Evolutionary conservation across 495 filamentous ascomycete genomes (phyloP).

Genomic region (Lasiosphaeriaceae sp.): DNA sequence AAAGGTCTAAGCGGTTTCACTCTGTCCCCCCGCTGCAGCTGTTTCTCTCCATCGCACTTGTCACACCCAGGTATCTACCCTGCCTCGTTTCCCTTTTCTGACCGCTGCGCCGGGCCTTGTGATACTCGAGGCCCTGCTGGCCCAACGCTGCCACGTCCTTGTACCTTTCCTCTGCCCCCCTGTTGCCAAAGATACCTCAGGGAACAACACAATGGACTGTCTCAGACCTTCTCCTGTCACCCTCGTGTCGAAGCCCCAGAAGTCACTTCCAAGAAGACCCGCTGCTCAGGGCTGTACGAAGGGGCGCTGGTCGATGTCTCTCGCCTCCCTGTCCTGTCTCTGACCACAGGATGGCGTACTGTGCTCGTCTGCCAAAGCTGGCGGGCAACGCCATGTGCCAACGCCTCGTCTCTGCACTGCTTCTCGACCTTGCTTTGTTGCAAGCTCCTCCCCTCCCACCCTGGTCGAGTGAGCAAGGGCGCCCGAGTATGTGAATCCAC

Average conservation of each 20-base stretch:
- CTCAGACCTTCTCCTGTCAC: slow-evolving; percentile 24
- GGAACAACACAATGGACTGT: slow-evolving; percentile 16
- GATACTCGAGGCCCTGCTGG: slow-evolving; percentile 1
- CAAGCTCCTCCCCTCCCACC: slow-evolving; percentile 7
- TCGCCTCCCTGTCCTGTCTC: background rate
- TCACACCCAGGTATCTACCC: slow-evolving; percentile 19
- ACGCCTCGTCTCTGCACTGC: slow-evolving; percentile 3
- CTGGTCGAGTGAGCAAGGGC: slow-evolving; percentile 11
- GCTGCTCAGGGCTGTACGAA: slow-evolving; percentile 2
- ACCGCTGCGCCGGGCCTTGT: slow-evolving; percentile 6
- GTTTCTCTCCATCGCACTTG: slow-evolving; percentile 21
- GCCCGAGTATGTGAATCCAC: slow-evolving; percentile 7
- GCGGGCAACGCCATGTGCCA: slow-evolving; percentile 10
- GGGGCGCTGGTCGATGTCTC: slow-evolving; percentile 5
- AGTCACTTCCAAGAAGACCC: slow-evolving; percentile 15
- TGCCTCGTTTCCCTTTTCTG: slow-evolving; percentile 14
- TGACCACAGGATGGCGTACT: background rate
- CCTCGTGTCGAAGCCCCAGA: slow-evolving; percentile 18
- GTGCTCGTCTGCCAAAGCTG: background rate
- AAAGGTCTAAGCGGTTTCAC: slow-evolving; percentile 35
- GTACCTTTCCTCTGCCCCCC: background rate
- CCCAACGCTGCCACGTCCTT: background rate
- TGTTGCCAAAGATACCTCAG: slow-evolving; percentile 7
- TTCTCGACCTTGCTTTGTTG: slow-evolving; percentile 10
- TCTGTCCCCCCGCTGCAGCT: slow-evolving; percentile 23